These are phyloP conservation scores for Litsea cubeba DNA, from an alignment of 164 flowering plant species.

Conservation along the genomic window DNA sequence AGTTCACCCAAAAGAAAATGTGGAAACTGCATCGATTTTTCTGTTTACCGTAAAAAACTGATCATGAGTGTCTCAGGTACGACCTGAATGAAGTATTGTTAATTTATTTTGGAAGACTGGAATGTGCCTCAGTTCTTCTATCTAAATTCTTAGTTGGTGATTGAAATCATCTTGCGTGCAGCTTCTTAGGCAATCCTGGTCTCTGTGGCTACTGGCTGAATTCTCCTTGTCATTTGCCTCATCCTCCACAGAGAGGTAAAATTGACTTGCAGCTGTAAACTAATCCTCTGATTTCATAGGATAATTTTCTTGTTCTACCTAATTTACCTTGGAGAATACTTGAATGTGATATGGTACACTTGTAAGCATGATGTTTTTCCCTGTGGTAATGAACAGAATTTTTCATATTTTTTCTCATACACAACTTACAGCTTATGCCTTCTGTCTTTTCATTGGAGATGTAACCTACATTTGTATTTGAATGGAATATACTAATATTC, in stretches of 20 bases:
- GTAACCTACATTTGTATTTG: background rate
- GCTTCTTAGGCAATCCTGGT: conserved; percentile 78
- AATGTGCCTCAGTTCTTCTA: background rate
- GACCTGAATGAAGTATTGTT: background rate
- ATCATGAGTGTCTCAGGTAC: background rate
- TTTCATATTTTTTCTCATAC: background rate
- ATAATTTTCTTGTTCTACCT: background rate
- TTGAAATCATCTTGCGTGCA: conserved; percentile 21
- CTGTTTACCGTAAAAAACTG: background rate
- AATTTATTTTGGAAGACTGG: background rate
- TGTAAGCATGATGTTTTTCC: background rate
- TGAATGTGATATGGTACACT: background rate
- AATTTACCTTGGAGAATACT: background rate
- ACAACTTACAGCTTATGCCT: no score
- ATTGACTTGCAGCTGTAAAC: no score
- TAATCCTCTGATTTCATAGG: background rate
- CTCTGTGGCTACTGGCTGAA: conserved; percentile 83
- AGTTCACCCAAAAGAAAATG: background rate
- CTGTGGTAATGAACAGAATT: background rate
- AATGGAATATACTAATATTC: background rate
- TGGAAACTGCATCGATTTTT: background rate
- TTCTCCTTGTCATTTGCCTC: conserved; percentile 59
- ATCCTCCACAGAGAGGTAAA: conserved; percentile 58
- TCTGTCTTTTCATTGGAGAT: background rate
- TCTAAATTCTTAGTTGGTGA: background rate